Base-by-base conservation (phyloP, 331 rosid genomes). In the Quercus phellos region DNA sequence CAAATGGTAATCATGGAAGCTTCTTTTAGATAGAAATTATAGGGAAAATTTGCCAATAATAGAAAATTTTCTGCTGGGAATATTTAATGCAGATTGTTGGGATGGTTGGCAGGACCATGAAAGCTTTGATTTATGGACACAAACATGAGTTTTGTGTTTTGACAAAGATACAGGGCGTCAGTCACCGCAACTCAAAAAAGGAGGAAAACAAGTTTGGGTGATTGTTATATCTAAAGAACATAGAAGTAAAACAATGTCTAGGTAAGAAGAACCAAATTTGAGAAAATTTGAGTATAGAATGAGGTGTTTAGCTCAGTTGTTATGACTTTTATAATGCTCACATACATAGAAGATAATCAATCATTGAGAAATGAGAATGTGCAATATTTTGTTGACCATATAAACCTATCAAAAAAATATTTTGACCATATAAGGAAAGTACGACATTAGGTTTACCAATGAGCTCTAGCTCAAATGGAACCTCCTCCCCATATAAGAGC, bases 81-180 rank as follows among this genome's bases (percentile, higher is more conserved):
- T 61, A 4, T 9, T 4, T 72, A 22, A 4, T 7, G 63, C 32
- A 32, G 5, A 69, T 35, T 72, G 3, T 34, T 54, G 2, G 42
- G 42, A 61, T 61, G 54, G 58, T 26, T 30, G 72, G 14, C 35
- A 22, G 19, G 68, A 21, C 38, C 2, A 68, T 70, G 51, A 64
- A 60, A 76, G n/a, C 17, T 63, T 43, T 66, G 71, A 51, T 58
- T 16, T 70, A 54, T 72, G 83, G 70, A 56, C 71, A 69, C 21
- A 53, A 73, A 22, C 18, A 38, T 55, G 64, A 46, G 43, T 46
- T 9, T 69, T 1, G 53, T 12, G 16, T 46, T 46, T 5, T 26
- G 29, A 14, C 6, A 60, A 26, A 12, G 26, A 19, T 19, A 56
- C 1, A 7, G 29, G 13, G 27, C 11, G 2, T 10, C 2, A 21